Evolutionary conservation across 2,329 filamentous ascomycete genomes (phyloP).

Genomic region (Tolypocladium nubicola): DNA sequence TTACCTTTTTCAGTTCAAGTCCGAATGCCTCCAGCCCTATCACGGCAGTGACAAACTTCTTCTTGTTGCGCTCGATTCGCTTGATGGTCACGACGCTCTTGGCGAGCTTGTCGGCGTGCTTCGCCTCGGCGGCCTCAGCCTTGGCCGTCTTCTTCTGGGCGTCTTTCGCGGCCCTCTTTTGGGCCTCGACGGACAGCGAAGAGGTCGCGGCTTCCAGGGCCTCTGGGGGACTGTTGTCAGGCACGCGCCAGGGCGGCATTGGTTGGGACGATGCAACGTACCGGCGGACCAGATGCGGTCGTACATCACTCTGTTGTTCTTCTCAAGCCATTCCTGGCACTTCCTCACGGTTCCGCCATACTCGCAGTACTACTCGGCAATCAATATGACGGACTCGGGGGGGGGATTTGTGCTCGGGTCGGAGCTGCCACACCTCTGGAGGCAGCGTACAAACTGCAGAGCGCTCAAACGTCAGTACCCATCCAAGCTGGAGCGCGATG

Average conservation of each 20-base stretch:
- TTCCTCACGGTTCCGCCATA: slow-evolving; percentile 95
- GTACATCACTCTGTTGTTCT: slow-evolving; percentile 65
- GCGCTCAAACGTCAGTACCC: slow-evolving; percentile 1
- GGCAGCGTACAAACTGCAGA: slow-evolving; percentile 51
- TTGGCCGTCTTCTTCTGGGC: slow-evolving; percentile 95
- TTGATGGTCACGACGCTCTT: slow-evolving; percentile 82
- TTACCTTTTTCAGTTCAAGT: slow-evolving; percentile 78
- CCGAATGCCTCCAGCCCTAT: slow-evolving; percentile 83
- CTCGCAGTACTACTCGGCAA: slow-evolving; percentile 75
- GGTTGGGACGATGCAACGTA: slow-evolving; percentile 25
- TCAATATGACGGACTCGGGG: slow-evolving; percentile 10
- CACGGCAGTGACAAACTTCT: slow-evolving; percentile 93
- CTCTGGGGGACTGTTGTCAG: slow-evolving; percentile 36
- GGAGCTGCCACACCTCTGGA: slow-evolving; percentile 42
- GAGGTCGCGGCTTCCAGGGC: slow-evolving; percentile 76
- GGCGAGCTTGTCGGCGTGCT: slow-evolving; percentile 72
- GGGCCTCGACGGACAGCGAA: slow-evolving; percentile 77
- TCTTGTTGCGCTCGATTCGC: slow-evolving; percentile 95
- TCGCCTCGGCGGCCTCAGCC: slow-evolving; percentile 76
- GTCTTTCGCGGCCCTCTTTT: slow-evolving; percentile 92
- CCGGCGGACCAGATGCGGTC: slow-evolving; percentile 75
- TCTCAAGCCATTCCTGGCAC: slow-evolving; percentile 90
- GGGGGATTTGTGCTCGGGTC: neutral
- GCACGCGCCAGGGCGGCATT: neutral
- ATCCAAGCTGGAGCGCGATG: neutral